Evolutionary conservation across 768 basidiomycete species (phyloP), one percentile per base, ranked within the genome.

Genomic region (Suillus weaverae): DNA sequence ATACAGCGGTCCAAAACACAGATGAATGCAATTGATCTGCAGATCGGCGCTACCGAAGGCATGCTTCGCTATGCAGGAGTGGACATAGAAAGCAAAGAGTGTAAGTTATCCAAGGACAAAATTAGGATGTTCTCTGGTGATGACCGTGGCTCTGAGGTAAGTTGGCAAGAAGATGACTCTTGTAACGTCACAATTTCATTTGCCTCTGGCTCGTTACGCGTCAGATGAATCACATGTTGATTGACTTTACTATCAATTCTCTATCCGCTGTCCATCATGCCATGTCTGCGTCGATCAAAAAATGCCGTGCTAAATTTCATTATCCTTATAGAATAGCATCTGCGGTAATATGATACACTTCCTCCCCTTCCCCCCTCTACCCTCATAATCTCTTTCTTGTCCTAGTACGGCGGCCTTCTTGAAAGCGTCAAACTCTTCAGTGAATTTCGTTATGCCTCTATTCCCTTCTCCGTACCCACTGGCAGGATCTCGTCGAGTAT

Each of bases 1-100:
- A 11, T 22, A 22, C 22, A 48, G n/a, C n/a, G 22, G 46, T 6
- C n/a, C 46, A 22, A 46, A 22, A 48, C 13, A 22, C 11, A 22
- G 44, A 5, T 48, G 5, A 6, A 22, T 48, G 46, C 11, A 26
- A 6, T 26, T 26, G 46, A 48, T n/a, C 0, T 44, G 20, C 43
- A 44, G 43, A 44, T 46, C 5, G 2, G n/a, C 44, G 11, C 44
- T 10, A n/a, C n/a, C 20, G 11, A 46, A 22, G n/a, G 5, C 44
- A 46, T 13, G n/a, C 5, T 22, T 22, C n/a, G 44, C 6, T n/a
- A 46, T 22, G 44, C 5, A 46, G 44, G n/a, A 13, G 44, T 46
- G 5, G 67, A 54, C 18, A 62, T 35, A 20, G 65, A 54, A n/a
- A 61, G n/a, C 44, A 11, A 46, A 46, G 20, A 22, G 44, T 11